These are phyloP conservation scores for Berberis thunbergii DNA, from an alignment of 164 flowering plant genomes.

Conservation along the genomic window DNA sequence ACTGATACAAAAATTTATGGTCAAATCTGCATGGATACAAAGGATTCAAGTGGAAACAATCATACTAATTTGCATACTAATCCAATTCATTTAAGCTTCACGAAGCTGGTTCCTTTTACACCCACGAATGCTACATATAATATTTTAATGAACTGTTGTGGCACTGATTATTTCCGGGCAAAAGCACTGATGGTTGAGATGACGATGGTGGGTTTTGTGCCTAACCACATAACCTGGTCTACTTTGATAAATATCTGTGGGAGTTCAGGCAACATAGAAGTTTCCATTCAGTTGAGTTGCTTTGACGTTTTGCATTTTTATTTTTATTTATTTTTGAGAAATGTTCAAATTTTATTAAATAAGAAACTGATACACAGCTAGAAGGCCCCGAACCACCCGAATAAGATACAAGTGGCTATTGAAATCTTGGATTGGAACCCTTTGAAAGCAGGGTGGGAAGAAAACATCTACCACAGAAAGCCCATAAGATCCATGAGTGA, in stretches of 20 bases:
- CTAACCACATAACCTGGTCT: conserved; percentile 82
- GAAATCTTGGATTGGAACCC: too few species aligned
- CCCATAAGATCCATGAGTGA: too few species aligned
- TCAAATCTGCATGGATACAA: not conserved
- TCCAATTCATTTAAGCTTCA: too few species aligned
- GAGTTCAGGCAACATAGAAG: conserved; percentile 42
- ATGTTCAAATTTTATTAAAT: too few species aligned
- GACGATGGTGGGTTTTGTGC: conserved; percentile 56
- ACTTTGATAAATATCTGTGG: conserved; percentile 68
- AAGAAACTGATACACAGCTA: too few species aligned
- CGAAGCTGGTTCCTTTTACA: conserved; percentile 34
- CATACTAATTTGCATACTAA: not conserved
- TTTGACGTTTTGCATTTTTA: not conserved
- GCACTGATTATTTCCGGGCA: conserved; percentile 64
- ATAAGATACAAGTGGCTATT: too few species aligned
- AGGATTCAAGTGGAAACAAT: conserved; percentile 8
- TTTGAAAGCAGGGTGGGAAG: too few species aligned
- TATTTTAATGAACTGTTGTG: conserved; percentile 87
- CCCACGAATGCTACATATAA: conserved; percentile 79
- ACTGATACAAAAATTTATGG: not conserved
- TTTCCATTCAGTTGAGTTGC: conserved; percentile 53
- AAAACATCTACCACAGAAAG: too few species aligned
- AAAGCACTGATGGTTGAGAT: conserved; percentile 73
- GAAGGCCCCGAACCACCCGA: too few species aligned
- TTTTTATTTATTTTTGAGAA: too few species aligned